Percentiles rank a stretch among this genome's conserved stretches.
Conservation (phyloP, 1,284 basidiomycete species). For the Veloboletus limbatus region DNA sequence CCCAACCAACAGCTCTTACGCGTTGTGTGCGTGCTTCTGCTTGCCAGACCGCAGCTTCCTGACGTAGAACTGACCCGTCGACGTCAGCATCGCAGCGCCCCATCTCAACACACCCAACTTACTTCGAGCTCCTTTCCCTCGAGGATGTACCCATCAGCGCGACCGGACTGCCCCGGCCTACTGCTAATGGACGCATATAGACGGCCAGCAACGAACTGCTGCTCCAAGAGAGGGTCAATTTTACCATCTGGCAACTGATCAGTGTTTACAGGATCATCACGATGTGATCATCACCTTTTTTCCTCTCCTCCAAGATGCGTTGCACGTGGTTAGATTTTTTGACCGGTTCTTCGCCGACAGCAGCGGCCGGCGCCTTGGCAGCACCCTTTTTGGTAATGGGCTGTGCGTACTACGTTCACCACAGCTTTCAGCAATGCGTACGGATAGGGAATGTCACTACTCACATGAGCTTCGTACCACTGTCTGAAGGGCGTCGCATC, state of each 20-base stretch:
- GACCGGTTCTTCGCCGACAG: constrained; percentile 59
- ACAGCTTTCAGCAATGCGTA: constrained; percentile 10
- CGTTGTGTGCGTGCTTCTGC: constrained; percentile 81
- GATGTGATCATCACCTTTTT: constrained; percentile 64
- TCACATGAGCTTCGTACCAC: constrained; percentile 95
- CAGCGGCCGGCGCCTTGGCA: constrained; percentile 49
- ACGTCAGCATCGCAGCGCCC: constrained; percentile 12
- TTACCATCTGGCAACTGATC: constrained; percentile 64
- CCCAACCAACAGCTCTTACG: constrained; percentile 31
- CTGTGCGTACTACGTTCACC: constrained; percentile 72
- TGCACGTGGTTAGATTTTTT: constrained; percentile 89
- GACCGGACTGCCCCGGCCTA: constrained; percentile 92
- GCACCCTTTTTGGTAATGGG: constrained; percentile 78
- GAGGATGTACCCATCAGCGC: constrained; percentile 92
- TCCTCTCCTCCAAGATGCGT: constrained; percentile 82
- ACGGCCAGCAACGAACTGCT: constrained; percentile 85
- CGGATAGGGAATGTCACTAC: constrained; percentile 33
- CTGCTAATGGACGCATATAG: constrained; percentile 88
- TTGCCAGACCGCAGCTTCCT: constrained; percentile 90
- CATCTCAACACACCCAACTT: constrained; percentile 21
- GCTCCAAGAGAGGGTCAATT: constrained; percentile 83
- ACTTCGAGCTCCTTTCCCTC: constrained; percentile 98
- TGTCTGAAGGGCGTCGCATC: constrained; percentile 97
- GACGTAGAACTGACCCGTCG: constrained; percentile 74
- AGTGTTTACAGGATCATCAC: constrained; percentile 5